Evolutionary conservation across 495 filamentous ascomycete species (phyloP).

Genomic region (Aspergillus biplanus): DNA sequence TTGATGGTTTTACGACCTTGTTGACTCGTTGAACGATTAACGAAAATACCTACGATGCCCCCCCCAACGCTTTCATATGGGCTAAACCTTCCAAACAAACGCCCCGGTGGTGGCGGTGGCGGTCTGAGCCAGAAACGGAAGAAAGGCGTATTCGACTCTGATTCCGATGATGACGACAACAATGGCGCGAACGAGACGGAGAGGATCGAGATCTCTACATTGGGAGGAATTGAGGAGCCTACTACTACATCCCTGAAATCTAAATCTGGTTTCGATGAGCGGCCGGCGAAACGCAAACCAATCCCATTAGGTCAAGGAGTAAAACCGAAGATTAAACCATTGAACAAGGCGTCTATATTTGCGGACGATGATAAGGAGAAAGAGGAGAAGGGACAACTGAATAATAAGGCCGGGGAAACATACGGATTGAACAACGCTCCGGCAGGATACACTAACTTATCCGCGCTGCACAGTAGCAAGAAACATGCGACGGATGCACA

Average conservation of each 20-base stretch:
- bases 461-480: slow-evolving; percentile 50
- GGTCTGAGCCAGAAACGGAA: slow-evolving; percentile 49
- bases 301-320: slow-evolving; percentile 25
- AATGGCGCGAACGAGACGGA: slow-evolving; percentile 23
- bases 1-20: not conserved
- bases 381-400: slow-evolving; percentile 12
- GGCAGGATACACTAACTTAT: slow-evolving; percentile 52
- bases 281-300: slow-evolving; percentile 43
- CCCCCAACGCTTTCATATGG: slow-evolving; percentile 57
- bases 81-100: slow-evolving; percentile 58
- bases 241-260: slow-evolving; percentile 24
- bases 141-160: slow-evolving; percentile 55
- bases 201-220: slow-evolving; percentile 42
- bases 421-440: slow-evolving; percentile 24
- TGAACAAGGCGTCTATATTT: slow-evolving; percentile 47
- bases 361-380: slow-evolving; percentile 30
- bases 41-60: slow-evolving; percentile 32
- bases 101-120: slow-evolving; percentile 5
- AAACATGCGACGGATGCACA: slow-evolving; percentile 52
- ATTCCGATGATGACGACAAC: slow-evolving; percentile 49
- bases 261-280: slow-evolving; percentile 24
- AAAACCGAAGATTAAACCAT: slow-evolving; percentile 35
- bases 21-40: not conserved
- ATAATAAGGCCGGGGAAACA: no score
- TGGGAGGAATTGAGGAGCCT: slow-evolving; percentile 44